Percentiles rank a stretch among this genome's conserved stretches.
phyloP scores from a whole-genome alignment of 2,329 filamentous ascomycete species.

The Neofusicoccum parvum region DNA sequence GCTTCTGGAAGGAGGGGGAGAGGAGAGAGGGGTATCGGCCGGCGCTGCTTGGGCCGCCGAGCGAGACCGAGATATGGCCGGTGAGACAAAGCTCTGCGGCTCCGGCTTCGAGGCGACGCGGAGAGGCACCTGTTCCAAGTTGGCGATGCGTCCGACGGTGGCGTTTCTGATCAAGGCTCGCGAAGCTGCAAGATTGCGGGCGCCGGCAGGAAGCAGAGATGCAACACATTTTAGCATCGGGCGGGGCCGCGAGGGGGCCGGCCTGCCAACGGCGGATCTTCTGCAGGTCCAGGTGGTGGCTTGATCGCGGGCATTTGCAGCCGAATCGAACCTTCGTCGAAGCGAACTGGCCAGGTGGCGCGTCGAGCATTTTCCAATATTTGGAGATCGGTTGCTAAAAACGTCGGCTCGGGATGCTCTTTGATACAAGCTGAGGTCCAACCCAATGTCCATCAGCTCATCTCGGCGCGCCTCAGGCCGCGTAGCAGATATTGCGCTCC shows the following conservation, averaged over 20 bases:
- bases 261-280: not conserved
- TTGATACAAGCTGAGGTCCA: not conserved
- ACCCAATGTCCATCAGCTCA: constrained; percentile 1
- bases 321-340: constrained; percentile 7
- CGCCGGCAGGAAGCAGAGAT: not conserved
- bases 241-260: not conserved
- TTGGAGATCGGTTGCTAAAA: constrained; percentile 12
- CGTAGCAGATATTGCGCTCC: constrained; percentile 1
- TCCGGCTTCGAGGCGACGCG: not conserved
- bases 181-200: constrained; percentile 11
- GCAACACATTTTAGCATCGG: not conserved
- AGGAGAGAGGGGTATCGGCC: not conserved
- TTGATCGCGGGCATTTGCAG: not conserved
- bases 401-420: not conserved
- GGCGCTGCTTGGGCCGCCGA: constrained; percentile 6
- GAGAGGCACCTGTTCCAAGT: not conserved
- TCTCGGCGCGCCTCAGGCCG: constrained; percentile 9
- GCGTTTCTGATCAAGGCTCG: constrained; percentile 8
- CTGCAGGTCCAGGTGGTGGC: constrained; percentile 7
- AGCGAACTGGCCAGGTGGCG: not conserved
- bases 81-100: not conserved
- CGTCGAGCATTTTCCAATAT: constrained; percentile 12
- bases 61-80: constrained; percentile 16
- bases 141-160: not conserved
- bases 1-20: constrained; percentile 16